phyloP scores from a whole-genome alignment of 2,329 filamentous ascomycete genomes.

The Akanthomyces dipterigenus region DNA sequence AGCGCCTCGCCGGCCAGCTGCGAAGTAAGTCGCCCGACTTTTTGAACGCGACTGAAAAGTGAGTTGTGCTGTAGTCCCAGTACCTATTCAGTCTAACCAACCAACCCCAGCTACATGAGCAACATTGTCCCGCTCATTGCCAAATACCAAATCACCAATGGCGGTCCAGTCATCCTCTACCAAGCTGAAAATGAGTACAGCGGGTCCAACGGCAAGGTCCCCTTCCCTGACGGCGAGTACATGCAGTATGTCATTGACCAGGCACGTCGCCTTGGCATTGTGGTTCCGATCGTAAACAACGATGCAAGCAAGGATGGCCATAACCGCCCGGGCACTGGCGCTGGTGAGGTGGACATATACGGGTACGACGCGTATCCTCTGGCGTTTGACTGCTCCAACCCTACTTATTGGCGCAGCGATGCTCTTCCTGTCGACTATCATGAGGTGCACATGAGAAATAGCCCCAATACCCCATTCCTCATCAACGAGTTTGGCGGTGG shows the following conservation, averaged over 20 bases:
- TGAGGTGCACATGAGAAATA: conserved; percentile 48
- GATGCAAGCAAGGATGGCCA: conserved; percentile 43
- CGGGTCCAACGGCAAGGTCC: conserved; percentile 24
- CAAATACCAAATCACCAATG: conserved; percentile 65
- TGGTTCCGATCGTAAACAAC: conserved; percentile 64
- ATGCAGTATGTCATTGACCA: conserved; percentile 61
- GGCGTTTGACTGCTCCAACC: conserved; percentile 35
- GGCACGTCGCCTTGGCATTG: conserved; percentile 54
- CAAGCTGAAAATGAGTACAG: conserved; percentile 66
- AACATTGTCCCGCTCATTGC: conserved; percentile 56
- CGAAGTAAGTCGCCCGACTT: conserved; percentile 51
- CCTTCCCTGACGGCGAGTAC: conserved; percentile 57
- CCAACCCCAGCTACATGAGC: conserved; percentile 41
- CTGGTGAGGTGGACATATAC: conserved; percentile 28
- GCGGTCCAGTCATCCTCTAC: conserved; percentile 62
- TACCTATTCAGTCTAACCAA: background rate
- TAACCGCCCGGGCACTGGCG: conserved; percentile 16
- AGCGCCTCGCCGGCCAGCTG: conserved; percentile 51
- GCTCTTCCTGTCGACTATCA: conserved; percentile 51
- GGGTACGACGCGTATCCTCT: conserved; percentile 42
- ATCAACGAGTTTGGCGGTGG: conserved; percentile 60
- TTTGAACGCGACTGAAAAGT: conserved; percentile 55
- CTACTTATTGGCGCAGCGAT: conserved; percentile 48
- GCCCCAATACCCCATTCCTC: conserved; percentile 56
- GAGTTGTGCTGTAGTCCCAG: conserved; percentile 15